A percentile compares a stretch with the other conserved stretches of the same genome.
Conservation (phyloP, 768 basidiomycete genomes). For the Leccinellum luteum region DNA sequence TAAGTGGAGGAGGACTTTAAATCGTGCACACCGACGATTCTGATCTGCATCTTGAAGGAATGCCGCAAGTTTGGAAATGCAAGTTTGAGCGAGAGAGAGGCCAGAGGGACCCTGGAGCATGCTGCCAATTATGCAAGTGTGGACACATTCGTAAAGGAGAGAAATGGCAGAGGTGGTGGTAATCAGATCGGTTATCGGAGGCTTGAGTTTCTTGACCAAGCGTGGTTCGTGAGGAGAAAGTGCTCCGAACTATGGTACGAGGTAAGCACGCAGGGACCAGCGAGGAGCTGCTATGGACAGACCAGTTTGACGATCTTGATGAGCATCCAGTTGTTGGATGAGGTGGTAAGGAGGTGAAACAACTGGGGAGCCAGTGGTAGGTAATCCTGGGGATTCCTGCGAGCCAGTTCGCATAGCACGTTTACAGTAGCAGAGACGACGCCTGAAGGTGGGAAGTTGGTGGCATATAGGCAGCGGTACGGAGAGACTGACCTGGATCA, state of each 20-base stretch:
- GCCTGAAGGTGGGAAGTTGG: constrained; percentile 41
- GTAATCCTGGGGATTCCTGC: constrained; percentile 75
- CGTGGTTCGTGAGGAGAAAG: constrained; percentile 91
- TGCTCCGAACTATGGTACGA: constrained; percentile 73
- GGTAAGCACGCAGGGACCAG: background rate
- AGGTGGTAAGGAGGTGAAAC: constrained; percentile 89
- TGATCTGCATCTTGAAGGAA: constrained; percentile 94
- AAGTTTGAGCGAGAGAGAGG: constrained; percentile 75
- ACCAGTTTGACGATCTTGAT: constrained; percentile 98
- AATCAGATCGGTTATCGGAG: constrained; percentile 93
- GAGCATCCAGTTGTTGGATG: constrained; percentile 99
- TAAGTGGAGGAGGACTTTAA: constrained; percentile 9
- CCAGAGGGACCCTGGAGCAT: constrained; percentile 85
- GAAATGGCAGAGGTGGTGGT: constrained; percentile 95
- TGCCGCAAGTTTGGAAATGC: constrained; percentile 89
- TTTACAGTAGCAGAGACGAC: constrained; percentile 95
- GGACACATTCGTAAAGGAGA: constrained; percentile 95
- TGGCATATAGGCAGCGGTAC: background rate
- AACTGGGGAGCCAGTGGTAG: constrained; percentile 86
- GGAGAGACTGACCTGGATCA: constrained; percentile 52
- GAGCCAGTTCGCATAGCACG: constrained; percentile 88
- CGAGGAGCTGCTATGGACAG: constrained; percentile 21
- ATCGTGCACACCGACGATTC: constrained; percentile 67
- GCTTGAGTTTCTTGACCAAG: constrained; percentile 89
- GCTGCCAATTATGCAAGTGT: constrained; percentile 95